Evolutionary conservation across 441 rosid genomes (phyloP).

Genomic region (Metrosideros polymorpha): DNA sequence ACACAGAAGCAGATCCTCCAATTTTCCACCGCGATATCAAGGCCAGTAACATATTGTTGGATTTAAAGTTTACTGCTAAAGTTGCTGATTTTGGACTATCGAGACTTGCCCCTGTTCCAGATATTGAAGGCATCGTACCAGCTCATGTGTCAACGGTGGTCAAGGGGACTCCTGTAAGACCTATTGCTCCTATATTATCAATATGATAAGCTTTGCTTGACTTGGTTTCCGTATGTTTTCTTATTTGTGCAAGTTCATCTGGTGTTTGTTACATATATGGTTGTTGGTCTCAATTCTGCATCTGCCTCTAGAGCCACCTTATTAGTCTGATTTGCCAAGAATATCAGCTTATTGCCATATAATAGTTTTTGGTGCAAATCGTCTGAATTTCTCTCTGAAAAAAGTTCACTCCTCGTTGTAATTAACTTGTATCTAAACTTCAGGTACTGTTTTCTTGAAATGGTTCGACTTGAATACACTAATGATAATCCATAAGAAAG

Average conservation of each 20-base stretch:
- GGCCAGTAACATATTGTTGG: slow-evolving; percentile 88
- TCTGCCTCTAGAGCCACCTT: background rate
- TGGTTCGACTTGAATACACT: background rate
- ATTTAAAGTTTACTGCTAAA: slow-evolving; percentile 61
- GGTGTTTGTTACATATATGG: background rate
- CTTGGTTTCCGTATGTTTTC: background rate
- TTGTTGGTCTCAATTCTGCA: background rate
- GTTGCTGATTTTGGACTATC: slow-evolving; percentile 99
- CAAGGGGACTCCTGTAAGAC: slow-evolving; percentile 88
- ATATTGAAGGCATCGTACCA: slow-evolving; percentile 59
- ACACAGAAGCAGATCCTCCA: slow-evolving; percentile 95
- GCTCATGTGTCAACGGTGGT: slow-evolving; percentile 94
- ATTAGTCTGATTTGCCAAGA: background rate
- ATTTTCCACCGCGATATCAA: slow-evolving; percentile 93
- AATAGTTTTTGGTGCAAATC: background rate
- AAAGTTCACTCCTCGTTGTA: background rate
- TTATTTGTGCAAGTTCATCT: background rate
- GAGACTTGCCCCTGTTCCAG: slow-evolving; percentile 86
- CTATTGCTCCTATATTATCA: background rate
- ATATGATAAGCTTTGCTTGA: background rate
- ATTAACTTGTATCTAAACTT: background rate
- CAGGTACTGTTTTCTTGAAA: background rate
- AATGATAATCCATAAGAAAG: background rate
- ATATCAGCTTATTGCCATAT: background rate
- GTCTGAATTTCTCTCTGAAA: background rate